Conservation (phyloP, 164 flowering plant genomes). For the Echeveria elegans region DNA sequence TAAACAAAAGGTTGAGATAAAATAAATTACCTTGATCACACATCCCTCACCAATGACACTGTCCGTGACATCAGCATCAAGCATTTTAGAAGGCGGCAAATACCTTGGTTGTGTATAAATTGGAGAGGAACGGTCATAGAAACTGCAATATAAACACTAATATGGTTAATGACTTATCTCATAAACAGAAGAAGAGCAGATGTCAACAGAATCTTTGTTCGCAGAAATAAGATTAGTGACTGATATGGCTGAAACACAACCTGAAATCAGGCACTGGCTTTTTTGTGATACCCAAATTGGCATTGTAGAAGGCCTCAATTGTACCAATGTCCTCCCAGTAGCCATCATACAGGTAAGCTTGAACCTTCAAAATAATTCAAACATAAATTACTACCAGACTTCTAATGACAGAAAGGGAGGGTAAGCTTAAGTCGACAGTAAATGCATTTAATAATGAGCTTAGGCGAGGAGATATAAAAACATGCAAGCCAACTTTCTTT, state of each 20-base stretch:
- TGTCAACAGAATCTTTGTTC: neutral
- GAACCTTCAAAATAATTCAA: slow-evolving; percentile 42
- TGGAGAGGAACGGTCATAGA: slow-evolving; percentile 43
- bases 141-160: slow-evolving; percentile 23
- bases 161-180: neutral
- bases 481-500: too few relatives aligned
- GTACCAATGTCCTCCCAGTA: neutral
- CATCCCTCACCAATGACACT: neutral
- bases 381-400: neutral
- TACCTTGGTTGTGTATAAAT: slow-evolving; percentile 58
- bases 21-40: neutral
- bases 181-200: neutral
- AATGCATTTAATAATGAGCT: too few relatives aligned
- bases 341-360: slow-evolving; percentile 56
- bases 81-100: neutral
- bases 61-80: neutral
- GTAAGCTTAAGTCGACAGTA: neutral
- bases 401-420: neutral
- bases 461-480: too few relatives aligned
- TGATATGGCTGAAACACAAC: slow-evolving; percentile 19
- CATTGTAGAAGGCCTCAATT: neutral
- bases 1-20: neutral
- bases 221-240: neutral
- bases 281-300: slow-evolving; percentile 25
- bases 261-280: slow-evolving; percentile 92